Conservation (phyloP, 495 filamentous ascomycete genomes). For the Cercophora newfieldiana region DNA sequence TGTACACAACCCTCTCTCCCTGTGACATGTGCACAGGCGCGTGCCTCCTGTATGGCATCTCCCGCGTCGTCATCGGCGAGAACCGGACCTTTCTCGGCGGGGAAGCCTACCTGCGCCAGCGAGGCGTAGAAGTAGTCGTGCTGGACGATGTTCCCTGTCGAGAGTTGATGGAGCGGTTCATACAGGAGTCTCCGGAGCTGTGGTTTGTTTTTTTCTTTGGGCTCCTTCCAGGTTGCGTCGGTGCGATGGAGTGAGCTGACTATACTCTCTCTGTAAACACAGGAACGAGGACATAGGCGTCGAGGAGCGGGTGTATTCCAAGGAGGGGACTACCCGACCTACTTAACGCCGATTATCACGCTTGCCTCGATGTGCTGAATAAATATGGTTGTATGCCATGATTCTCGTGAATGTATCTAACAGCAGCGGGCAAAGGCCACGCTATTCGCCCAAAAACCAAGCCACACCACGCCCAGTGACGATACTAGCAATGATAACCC, state of each 20-base stretch:
- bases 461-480: background rate
- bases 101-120: conserved; percentile 68
- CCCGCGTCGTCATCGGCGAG: conserved; percentile 82
- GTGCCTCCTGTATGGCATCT: conserved; percentile 76
- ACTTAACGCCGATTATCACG: background rate
- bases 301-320: conserved; percentile 49
- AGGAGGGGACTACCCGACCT: conserved; percentile 22
- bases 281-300: conserved; percentile 80
- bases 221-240: background rate
- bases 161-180: conserved; percentile 74
- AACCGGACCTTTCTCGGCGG: conserved; percentile 77
- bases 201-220: conserved; percentile 54
- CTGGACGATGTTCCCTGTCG: conserved; percentile 68
- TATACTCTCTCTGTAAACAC: conserved; percentile 4
- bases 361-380: background rate
- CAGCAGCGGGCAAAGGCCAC: background rate
- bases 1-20: conserved; percentile 86
- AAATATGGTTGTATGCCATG: background rate
- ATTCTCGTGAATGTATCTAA: background rate
- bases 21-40: conserved; percentile 89
- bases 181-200: conserved; percentile 70
- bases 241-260: background rate
- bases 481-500: background rate
- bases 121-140: conserved; percentile 75
- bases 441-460: background rate